phyloP scores from a whole-genome alignment of 345 rosid genomes.

The Aquilaria sinensis region DNA sequence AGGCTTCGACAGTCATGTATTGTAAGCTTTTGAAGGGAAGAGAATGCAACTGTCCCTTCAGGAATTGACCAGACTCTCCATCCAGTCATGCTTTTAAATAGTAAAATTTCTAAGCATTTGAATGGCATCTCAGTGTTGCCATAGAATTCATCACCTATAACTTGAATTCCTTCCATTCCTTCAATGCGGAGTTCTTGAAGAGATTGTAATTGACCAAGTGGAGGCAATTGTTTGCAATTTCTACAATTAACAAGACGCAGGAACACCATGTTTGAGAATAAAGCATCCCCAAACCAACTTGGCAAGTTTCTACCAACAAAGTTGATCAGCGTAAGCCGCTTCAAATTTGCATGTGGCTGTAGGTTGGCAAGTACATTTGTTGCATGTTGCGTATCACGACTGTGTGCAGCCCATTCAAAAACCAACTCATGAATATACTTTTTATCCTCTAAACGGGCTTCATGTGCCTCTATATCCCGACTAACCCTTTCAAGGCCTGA shows the following conservation, averaged over 20 bases:
- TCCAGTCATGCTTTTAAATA: constrained; percentile 3
- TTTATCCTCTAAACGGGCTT: constrained; percentile 9
- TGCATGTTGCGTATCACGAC: not conserved
- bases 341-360: constrained; percentile 12
- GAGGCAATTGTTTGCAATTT: constrained; percentile 13
- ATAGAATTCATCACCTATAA: constrained; percentile 13
- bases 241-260: not conserved
- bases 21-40: constrained; percentile 13
- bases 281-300: constrained; percentile 1
- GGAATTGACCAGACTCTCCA: constrained; percentile 17
- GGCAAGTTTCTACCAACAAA: constrained; percentile 1
- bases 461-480: not conserved
- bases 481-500: not conserved
- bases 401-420: constrained; percentile 2
- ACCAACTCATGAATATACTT: constrained; percentile 2
- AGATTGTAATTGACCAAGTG: constrained; percentile 19
- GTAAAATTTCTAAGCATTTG: constrained; percentile 7
- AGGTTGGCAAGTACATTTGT: constrained; percentile 3
- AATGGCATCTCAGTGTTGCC: constrained; percentile 10
- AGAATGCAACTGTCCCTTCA: constrained; percentile 9
- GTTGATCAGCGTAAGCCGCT: not conserved
- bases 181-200: constrained; percentile 13
- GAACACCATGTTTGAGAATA: constrained; percentile 1
- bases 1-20: constrained; percentile 10
- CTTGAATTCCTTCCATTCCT: constrained; percentile 8